Conservation (phyloP, 2,329 filamentous ascomycete genomes). For the Fusarium sp. region DNA sequence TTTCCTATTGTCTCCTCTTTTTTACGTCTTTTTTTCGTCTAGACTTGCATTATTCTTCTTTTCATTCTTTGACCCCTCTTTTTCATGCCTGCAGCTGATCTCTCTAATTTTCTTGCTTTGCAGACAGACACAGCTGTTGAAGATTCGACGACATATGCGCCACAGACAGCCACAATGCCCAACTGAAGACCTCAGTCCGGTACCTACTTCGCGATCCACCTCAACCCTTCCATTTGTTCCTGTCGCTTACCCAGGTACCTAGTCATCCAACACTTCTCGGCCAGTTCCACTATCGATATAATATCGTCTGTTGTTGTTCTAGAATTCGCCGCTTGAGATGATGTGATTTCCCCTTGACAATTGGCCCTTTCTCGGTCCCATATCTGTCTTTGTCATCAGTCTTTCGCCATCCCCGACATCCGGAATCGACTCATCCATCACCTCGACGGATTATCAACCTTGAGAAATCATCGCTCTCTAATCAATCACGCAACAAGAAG, state of each 20-base stretch:
- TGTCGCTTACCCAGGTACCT: neutral
- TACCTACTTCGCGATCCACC: slow-evolving; percentile 22
- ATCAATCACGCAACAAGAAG: slow-evolving; percentile 12
- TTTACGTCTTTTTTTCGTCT: slow-evolving; percentile 34
- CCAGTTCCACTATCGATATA: neutral
- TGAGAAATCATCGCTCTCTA: slow-evolving; percentile 13
- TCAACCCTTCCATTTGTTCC: slow-evolving; percentile 16
- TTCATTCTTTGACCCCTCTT: slow-evolving; percentile 25
- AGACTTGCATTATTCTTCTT: slow-evolving; percentile 2
- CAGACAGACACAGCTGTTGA: slow-evolving; percentile 15
- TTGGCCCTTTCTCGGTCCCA: slow-evolving; percentile 6
- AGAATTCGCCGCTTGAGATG: slow-evolving; percentile 28
- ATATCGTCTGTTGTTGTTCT: slow-evolving; percentile 6
- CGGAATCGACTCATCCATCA: slow-evolving; percentile 27
- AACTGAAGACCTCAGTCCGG: neutral
- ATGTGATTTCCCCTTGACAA: slow-evolving; percentile 31
- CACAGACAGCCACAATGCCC: slow-evolving; percentile 28
- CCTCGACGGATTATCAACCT: slow-evolving; percentile 20
- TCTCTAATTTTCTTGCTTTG: slow-evolving; percentile 19
- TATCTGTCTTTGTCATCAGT: slow-evolving; percentile 31
- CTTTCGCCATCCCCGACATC: slow-evolving; percentile 41
- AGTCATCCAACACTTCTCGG: neutral
- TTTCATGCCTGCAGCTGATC: slow-evolving; percentile 21
- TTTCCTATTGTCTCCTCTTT: slow-evolving; percentile 35
- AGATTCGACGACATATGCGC: slow-evolving; percentile 10